Evolutionary conservation across 225 moss, liverwort and hornwort species (phyloP).

Genomic region (Bryum argenteum): DNA sequence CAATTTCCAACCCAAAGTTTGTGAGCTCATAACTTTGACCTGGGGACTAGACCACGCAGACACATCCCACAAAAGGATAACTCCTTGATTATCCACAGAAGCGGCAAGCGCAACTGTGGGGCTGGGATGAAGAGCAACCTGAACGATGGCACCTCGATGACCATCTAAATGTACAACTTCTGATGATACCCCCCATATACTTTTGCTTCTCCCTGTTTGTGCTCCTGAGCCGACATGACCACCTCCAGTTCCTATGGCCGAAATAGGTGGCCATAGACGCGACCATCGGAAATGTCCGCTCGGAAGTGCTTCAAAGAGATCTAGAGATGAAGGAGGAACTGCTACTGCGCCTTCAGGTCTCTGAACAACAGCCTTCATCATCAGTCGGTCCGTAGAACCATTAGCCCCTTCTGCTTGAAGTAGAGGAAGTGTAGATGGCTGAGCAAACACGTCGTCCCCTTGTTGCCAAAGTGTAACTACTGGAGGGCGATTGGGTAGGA

Average conservation of each 20-base stretch:
- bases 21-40: slow-evolving; percentile 72
- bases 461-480: slow-evolving; percentile 81
- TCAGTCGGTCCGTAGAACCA: slow-evolving; percentile 52
- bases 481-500: slow-evolving; percentile 77
- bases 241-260: slow-evolving; percentile 79
- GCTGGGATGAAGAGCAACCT: slow-evolving; percentile 79
- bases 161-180: slow-evolving; percentile 73
- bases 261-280: slow-evolving; percentile 93
- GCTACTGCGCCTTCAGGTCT: slow-evolving; percentile 73
- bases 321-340: slow-evolving; percentile 88
- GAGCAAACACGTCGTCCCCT: slow-evolving; percentile 63
- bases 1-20: slow-evolving; percentile 79
- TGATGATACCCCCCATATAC: slow-evolving; percentile 84
- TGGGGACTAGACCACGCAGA: slow-evolving; percentile 71
- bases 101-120: slow-evolving; percentile 72
- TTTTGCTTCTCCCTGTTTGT: slow-evolving; percentile 56
- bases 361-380: slow-evolving; percentile 85
- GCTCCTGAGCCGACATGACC: slow-evolving; percentile 47
- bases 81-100: slow-evolving; percentile 79
- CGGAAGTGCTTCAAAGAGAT: slow-evolving; percentile 87
- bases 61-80: slow-evolving; percentile 78
- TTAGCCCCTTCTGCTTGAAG: slow-evolving; percentile 31
- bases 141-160: slow-evolving; percentile 70
- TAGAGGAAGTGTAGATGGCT: slow-evolving; percentile 38
- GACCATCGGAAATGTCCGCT: slow-evolving; percentile 88